Evolutionary conservation across 345 rosid species (phyloP), one percentile per base, ranked within the genome.

Genomic region (Passiflora organensis): DNA sequence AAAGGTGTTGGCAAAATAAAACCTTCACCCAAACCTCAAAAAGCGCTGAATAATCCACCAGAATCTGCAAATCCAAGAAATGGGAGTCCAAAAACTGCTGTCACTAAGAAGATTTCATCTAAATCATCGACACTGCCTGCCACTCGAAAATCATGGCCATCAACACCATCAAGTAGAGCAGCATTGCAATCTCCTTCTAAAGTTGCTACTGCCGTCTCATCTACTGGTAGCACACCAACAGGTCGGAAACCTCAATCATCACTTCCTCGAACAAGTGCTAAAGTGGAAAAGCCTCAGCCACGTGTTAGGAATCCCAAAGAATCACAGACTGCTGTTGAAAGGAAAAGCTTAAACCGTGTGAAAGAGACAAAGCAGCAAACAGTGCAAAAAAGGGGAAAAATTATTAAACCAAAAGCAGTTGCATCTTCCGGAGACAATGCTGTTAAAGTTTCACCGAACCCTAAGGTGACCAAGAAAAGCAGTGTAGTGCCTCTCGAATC

Each of bases 131-230:
- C 77, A 13, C 64, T 69, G 51, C 79, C 84, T 48, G 58, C 69
- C 25, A 59, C 71, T 37, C 81, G 82, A 49, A 80, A 80, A 65
- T 83, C 83, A 37, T 80, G 80, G 86, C 83, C 89, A 47, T 72
- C 82, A 43, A 55, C 71, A 14, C 82, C 77, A 19, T 63, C 82
- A 53, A 67, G 55, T 55, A 80, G 77, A 70, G 65, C 72, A 14
- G 34, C 56, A 1, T 77, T 71, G 48, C 53, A 56, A 58, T 68
- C 79, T 41, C 67, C 80, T 14, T 77, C 79, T 44, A 80, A 72
- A 70, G 58, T 60, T 55, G 48, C 75, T 14, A 52, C 63, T 28
- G 71, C 68, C 32, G 41, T 70, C 37, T 67, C 81, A 34, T 65
- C 82, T 51, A 48, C 69, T 46, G 80, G 78, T 28, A 50, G 71